phyloP scores from a whole-genome alignment of 495 filamentous ascomycete species.

The Neurospora hispaniola region DNA sequence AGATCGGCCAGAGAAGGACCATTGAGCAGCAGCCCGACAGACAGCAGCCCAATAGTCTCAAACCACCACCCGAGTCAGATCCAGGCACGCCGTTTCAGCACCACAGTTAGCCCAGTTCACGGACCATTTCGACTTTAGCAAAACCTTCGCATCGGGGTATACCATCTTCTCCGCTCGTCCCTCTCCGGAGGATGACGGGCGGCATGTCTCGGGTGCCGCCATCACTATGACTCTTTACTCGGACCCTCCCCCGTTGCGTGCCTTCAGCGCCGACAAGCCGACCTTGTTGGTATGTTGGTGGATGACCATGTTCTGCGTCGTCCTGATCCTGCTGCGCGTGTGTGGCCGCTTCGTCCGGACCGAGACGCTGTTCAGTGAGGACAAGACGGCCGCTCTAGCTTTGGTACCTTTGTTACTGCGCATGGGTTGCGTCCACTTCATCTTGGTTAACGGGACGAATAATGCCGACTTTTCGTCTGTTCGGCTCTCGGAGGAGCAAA shows the following conservation, averaged over 20 bases:
- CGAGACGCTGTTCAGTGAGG: conserved; percentile 73
- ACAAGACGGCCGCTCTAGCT: conserved; percentile 72
- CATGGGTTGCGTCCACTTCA: conserved; percentile 78
- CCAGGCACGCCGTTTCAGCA: neutral
- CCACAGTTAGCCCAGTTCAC: neutral
- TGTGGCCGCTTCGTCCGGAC: conserved; percentile 70
- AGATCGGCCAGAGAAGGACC: neutral
- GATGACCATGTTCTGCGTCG: conserved; percentile 73
- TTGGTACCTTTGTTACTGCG: conserved; percentile 70
- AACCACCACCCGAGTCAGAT: conserved; percentile 1
- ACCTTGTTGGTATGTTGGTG: conserved; percentile 90
- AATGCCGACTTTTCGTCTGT: conserved; percentile 45
- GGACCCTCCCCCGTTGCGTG: conserved; percentile 46
- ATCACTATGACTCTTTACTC: conserved; percentile 44
- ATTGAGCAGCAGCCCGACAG: neutral
- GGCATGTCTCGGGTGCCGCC: conserved; percentile 20
- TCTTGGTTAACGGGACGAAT: conserved; percentile 81
- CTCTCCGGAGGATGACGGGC: conserved; percentile 53
- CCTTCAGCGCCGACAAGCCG: conserved; percentile 51
- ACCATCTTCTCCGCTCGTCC: conserved; percentile 38
- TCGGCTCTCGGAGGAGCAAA: conserved; percentile 33
- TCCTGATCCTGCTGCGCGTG: conserved; percentile 69
- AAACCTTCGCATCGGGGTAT: neutral
- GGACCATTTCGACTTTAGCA: neutral
- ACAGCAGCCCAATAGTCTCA: neutral